Conservation (phyloP, 495 filamentous ascomycete genomes). For the Xylaria nigripes region DNA sequence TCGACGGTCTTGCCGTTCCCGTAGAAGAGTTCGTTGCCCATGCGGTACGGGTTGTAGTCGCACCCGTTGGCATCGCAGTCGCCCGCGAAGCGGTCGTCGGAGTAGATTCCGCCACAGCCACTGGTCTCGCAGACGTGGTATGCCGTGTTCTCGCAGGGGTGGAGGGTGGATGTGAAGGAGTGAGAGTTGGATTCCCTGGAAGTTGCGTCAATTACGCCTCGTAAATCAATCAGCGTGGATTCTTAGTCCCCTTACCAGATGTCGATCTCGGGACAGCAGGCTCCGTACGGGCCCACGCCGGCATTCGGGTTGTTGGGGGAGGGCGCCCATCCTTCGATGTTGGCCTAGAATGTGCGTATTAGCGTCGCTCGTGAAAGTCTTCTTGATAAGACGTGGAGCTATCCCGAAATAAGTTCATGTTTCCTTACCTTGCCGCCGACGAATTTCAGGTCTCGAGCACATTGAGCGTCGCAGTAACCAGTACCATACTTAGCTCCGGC, state of each 20-base stretch:
- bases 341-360: slow-evolving; percentile 31
- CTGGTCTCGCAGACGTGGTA: slow-evolving; percentile 49
- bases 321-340: slow-evolving; percentile 51
- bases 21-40: slow-evolving; percentile 56
- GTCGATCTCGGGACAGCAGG: slow-evolving; percentile 69
- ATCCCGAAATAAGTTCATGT: neutral
- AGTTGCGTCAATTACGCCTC: neutral
- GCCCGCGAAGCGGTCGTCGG: slow-evolving; percentile 41
- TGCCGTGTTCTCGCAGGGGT: slow-evolving; percentile 52
- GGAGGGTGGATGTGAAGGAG: slow-evolving; percentile 56
- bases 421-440: slow-evolving; percentile 40
- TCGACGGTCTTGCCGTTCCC: slow-evolving; percentile 54
- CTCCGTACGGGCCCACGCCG: slow-evolving; percentile 51
- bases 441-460: slow-evolving; percentile 47
- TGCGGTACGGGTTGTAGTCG: slow-evolving; percentile 69
- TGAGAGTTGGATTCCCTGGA: slow-evolving; percentile 56
- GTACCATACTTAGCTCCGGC: slow-evolving; percentile 54
- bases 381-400: neutral
- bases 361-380: neutral
- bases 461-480: slow-evolving; percentile 54
- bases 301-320: slow-evolving; percentile 54
- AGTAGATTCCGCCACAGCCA: slow-evolving; percentile 44
- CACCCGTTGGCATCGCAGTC: slow-evolving; percentile 67
- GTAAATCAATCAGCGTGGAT: neutral
- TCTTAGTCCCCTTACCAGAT: slow-evolving; percentile 40